These are phyloP conservation scores for Lepidopterella palustris DNA, from an alignment of 495 filamentous ascomycete species.

Conservation along the genomic window DNA sequence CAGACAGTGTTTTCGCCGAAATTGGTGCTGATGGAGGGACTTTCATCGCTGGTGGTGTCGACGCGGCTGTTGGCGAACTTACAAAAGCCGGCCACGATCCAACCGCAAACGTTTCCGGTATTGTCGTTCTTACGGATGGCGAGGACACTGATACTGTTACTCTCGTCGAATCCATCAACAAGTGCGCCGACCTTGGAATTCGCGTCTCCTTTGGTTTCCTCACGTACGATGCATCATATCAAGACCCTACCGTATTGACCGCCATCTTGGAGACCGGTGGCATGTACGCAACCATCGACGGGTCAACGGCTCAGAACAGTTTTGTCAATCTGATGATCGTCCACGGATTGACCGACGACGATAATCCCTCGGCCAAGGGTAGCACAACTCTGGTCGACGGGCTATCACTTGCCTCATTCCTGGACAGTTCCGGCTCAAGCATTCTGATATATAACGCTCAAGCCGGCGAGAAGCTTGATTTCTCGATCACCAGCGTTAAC, in stretches of 20 bases:
- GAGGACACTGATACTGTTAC: constrained; percentile 13
- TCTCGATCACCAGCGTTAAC: constrained; percentile 13
- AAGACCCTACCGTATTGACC: constrained; percentile 7
- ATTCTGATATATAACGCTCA: constrained; percentile 15
- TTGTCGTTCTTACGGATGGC: constrained; percentile 27
- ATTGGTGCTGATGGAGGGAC: constrained; percentile 18
- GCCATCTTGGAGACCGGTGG: constrained; percentile 9
- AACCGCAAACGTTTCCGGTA: constrained; percentile 20
- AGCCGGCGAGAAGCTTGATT: constrained; percentile 6
- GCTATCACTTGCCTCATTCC: constrained; percentile 7
- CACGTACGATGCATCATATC: constrained; percentile 5
- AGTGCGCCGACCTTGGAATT: constrained; percentile 7
- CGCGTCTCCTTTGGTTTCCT: constrained; percentile 20
- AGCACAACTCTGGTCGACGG: constrained; percentile 13
- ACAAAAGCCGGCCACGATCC: constrained; percentile 20
- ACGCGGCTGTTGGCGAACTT: constrained; percentile 17
- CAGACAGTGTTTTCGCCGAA: constrained; percentile 11
- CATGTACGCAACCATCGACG: constrained; percentile 16
- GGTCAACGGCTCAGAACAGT: constrained; percentile 12
- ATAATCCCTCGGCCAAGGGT: constrained; percentile 1
- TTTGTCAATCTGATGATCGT: constrained; percentile 20
- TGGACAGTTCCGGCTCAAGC: background rate
- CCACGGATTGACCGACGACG: constrained; percentile 18
- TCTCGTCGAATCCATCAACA: constrained; percentile 12
- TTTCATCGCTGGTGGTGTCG: constrained; percentile 21